phyloP scores from a whole-genome alignment of 2,329 filamentous ascomycete species.

The Cladosporium cucumerinum region DNA sequence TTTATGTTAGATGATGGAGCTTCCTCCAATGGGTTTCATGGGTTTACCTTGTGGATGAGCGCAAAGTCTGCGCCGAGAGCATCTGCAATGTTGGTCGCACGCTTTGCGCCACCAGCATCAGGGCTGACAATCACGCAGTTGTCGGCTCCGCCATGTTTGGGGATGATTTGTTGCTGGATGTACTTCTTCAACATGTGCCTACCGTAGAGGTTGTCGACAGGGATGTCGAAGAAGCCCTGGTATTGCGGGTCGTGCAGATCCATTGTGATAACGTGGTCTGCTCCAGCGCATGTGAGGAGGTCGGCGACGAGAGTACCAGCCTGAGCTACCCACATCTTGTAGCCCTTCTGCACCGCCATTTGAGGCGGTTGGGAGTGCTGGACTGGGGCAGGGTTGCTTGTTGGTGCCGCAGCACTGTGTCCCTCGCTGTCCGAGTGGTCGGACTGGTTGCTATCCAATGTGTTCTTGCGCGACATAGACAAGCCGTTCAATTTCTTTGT shows the following conservation, averaged over 20 bases:
- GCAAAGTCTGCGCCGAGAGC: constrained; percentile 92
- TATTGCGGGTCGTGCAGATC: constrained; percentile 95
- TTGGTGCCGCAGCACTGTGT: not conserved
- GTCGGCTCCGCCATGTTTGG: constrained; percentile 62
- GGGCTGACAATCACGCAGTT: constrained; percentile 80
- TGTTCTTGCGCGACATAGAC: constrained; percentile 48
- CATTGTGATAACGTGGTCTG: constrained; percentile 97
- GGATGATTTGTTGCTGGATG: constrained; percentile 76
- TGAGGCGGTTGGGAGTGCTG: constrained; percentile 58
- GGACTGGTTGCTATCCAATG: constrained; percentile 31
- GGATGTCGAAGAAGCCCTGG: constrained; percentile 98
- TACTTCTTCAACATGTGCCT: constrained; percentile 67
- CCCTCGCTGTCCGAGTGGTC: constrained; percentile 22
- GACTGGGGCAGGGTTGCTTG: constrained; percentile 35
- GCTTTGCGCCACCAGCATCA: constrained; percentile 93
- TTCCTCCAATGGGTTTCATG: not conserved
- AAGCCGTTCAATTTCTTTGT: constrained; percentile 71
- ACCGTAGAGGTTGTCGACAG: constrained; percentile 95
- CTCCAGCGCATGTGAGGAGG: constrained; percentile 88
- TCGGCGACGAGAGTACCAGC: constrained; percentile 93
- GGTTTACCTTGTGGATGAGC: constrained; percentile 87
- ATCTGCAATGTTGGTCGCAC: constrained; percentile 92
- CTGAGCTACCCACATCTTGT: constrained; percentile 98
- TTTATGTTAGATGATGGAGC: constrained; percentile 19
- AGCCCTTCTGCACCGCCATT: constrained; percentile 72